These are phyloP conservation scores for Cyclanthera cordifolia DNA, from an alignment of 306 rosid genomes.

Conservation along the genomic window DNA sequence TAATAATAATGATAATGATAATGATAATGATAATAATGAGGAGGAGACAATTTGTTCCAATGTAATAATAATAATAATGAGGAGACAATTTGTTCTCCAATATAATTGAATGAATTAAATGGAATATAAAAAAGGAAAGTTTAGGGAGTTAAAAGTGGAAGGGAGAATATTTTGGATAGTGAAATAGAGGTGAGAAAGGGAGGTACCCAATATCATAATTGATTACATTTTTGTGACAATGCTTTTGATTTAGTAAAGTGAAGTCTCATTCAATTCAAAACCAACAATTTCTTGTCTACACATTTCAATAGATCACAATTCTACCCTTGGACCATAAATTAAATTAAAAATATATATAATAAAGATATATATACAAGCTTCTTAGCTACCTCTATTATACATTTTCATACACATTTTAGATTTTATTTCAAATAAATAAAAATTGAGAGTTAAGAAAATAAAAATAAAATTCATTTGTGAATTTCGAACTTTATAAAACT, in stretches of 20 bases:
- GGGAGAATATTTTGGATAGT: conserved; percentile 13
- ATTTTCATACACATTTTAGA: too few species aligned
- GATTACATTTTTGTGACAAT: conserved; percentile 2
- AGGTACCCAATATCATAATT: conserved; percentile 10
- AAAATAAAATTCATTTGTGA: too few species aligned
- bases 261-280: background rate
- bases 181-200: conserved; percentile 10
- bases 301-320: too few species aligned
- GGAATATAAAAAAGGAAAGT: background rate
- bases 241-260: conserved; percentile 3
- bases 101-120: background rate
- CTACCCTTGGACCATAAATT: too few species aligned
- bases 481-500: too few species aligned
- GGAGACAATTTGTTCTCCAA: background rate
- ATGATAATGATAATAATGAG: too few species aligned
- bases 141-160: conserved; percentile 4
- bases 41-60: background rate
- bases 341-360: too few species aligned
- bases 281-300: background rate
- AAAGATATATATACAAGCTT: too few species aligned
- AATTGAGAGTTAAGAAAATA: too few species aligned
- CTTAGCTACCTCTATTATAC: too few species aligned
- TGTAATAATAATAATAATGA: background rate
- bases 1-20: background rate
- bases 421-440: too few species aligned